These are phyloP conservation scores for Saccharomycopsis sp. DNA, from an alignment of 805 yeast species.

Conservation along the genomic window DNA sequence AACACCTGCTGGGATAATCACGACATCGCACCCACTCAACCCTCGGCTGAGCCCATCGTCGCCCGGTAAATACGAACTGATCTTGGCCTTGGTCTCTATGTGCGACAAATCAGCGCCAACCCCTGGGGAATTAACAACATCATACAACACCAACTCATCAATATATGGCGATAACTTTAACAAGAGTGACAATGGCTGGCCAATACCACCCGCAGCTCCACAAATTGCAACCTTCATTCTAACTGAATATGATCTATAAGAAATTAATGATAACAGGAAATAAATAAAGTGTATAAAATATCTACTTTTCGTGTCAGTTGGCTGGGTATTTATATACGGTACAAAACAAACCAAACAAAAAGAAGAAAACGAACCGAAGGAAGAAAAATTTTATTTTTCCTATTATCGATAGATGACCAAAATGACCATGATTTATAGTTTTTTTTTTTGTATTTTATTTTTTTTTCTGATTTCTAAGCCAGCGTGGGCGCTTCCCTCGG, in stretches of 20 bases:
- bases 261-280: too few relatives aligned
- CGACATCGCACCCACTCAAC: conserved; percentile 21
- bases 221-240: conserved; percentile 64
- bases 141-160: conserved; percentile 67
- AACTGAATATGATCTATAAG: not conserved
- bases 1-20: conserved; percentile 70
- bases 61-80: conserved; percentile 54
- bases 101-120: conserved; percentile 86
- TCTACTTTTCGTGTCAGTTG: too few relatives aligned
- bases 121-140: conserved; percentile 79
- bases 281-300: too few relatives aligned
- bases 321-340: too few relatives aligned
- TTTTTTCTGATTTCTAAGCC: too few relatives aligned
- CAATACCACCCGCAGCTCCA: conserved; percentile 95
- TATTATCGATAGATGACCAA: too few relatives aligned
- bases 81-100: conserved; percentile 60
- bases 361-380: too few relatives aligned
- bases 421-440: too few relatives aligned
- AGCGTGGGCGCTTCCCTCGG: too few relatives aligned
- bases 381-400: too few relatives aligned
- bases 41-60: conserved; percentile 26
- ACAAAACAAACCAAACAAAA: too few relatives aligned
- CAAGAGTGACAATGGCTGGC: conserved; percentile 82
- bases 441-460: too few relatives aligned
- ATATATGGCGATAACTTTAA: conserved; percentile 56